Percentiles rank a stretch among this genome's conserved stretches.
Conservation (phyloP, 2,329 filamentous ascomycete species). For the Microsporum ferrugineum region DNA sequence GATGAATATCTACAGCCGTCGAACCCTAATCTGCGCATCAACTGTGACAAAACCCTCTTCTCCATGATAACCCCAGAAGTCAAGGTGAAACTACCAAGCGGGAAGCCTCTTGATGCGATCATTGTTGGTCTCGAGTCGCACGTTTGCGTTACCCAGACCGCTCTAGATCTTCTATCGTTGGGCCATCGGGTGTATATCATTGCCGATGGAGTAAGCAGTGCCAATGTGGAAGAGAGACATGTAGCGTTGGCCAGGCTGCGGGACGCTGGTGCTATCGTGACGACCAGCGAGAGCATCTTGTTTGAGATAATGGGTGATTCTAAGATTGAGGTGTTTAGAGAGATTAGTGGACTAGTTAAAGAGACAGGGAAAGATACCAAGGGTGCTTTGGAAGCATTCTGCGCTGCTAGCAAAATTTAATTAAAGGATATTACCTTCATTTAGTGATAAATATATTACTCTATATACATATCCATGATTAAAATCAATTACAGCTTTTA, state of each 20-base stretch:
- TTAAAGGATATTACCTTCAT: neutral
- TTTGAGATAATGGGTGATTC: slow-evolving; percentile 88
- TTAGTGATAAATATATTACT: neutral
- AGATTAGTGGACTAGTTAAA: slow-evolving; percentile 66
- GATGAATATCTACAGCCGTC: slow-evolving; percentile 37
- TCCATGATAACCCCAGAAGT: slow-evolving; percentile 72
- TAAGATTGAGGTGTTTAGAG: slow-evolving; percentile 55
- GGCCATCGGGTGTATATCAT: slow-evolving; percentile 79
- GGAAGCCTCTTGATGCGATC: slow-evolving; percentile 47
- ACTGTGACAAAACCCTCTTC: slow-evolving; percentile 80
- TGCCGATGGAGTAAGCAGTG: slow-evolving; percentile 80
- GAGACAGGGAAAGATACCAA: slow-evolving; percentile 61
- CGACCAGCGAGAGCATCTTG: slow-evolving; percentile 77
- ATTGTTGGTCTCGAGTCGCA: slow-evolving; percentile 88
- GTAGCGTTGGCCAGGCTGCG: slow-evolving; percentile 68
- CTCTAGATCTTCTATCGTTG: slow-evolving; percentile 61
- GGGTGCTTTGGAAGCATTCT: slow-evolving; percentile 53
- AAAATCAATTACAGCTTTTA: neutral
- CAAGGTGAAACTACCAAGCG: slow-evolving; percentile 25
- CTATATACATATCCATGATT: neutral
- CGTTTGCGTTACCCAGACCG: slow-evolving; percentile 89
- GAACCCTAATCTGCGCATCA: slow-evolving; percentile 41
- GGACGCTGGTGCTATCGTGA: slow-evolving; percentile 64
- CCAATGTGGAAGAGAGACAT: slow-evolving; percentile 68
- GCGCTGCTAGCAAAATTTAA: slow-evolving; percentile 41